A percentile compares a stretch with the other conserved stretches of the same genome.
Conservation (phyloP, 2,329 filamentous ascomycete species). For the Penicillium crustosum region DNA sequence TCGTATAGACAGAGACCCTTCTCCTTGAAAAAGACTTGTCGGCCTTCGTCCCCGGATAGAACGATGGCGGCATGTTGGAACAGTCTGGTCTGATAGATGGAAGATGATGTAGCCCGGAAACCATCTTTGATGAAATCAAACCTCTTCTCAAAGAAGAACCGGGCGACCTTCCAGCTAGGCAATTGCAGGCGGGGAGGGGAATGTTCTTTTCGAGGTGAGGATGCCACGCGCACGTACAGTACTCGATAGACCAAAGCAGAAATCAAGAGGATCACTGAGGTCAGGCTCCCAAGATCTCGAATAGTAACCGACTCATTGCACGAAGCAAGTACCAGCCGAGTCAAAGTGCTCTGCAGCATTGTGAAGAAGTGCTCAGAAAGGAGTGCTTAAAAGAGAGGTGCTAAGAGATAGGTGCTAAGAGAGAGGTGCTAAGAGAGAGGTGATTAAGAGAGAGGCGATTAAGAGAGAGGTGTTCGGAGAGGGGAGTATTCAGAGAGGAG, state of each 20-base stretch:
- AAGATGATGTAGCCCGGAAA: conserved; percentile 1
- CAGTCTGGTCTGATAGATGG: conserved; percentile 5
- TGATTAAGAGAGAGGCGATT: no score
- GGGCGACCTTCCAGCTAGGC: not conserved
- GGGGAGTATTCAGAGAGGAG: no score
- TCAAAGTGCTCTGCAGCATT: conserved; percentile 1
- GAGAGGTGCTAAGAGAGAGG: no score
- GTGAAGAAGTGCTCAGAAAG: not conserved
- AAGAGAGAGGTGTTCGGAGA: no score
- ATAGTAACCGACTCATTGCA: not conserved
- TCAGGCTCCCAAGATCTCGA: not conserved
- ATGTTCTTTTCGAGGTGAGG: not conserved
- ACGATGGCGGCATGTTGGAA: not conserved
- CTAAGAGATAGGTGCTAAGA: no score
- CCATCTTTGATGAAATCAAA: conserved; percentile 2
- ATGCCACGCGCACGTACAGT: not conserved
- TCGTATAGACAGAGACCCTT: conserved; percentile 6
- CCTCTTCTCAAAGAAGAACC: not conserved
- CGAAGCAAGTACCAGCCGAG: not conserved
- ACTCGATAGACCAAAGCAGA: not conserved
- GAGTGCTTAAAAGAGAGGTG: no score
- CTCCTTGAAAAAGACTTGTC: conserved; percentile 5
- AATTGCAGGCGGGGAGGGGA: not conserved
- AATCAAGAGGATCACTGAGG: not conserved
- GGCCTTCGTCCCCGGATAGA: conserved; percentile 8